Evolutionary conservation across 2,329 filamentous ascomycete genomes (phyloP), one percentile per base, ranked within the genome.

Genomic region (Xylariaceae sp.): DNA sequence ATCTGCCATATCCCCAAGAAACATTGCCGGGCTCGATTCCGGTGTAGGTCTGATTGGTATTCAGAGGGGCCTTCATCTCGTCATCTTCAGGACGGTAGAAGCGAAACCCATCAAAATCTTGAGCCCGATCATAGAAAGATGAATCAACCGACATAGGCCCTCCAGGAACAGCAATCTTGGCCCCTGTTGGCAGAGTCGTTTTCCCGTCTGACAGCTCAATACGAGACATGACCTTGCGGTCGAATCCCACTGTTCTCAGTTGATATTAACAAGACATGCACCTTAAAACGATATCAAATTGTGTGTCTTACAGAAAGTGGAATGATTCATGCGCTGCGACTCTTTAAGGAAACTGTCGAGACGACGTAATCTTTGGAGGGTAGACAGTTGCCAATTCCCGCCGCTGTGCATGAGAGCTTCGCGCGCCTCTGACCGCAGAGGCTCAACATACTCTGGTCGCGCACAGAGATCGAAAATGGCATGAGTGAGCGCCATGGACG

Each of bases 321-420:
- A 22, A 14, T 40, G 22, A n/a, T 42, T 34, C 6, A 49, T 5
- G 10, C 47, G 44, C n/a, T 42, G 40, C 12, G 47, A 49, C 36
- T 49, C 47, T 23, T 49, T 49, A 8, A 49, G 23, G 20, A 49
- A 49, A 23, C 43, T 47, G 40, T 49, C 44, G 10, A 49, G 36
- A n/a, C 35, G 40, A 23, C 32, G 39, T 4, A 49, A 39, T 23
- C 32, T 41, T 4, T 34, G 32, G 21, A 33, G n/a, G n/a, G n/a
- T n/a, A n/a, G n/a, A n/a, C n/a, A n/a, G n/a, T n/a, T n/a, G n/a
- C n/a, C n/a, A n/a, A n/a, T n/a, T n/a, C n/a, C n/a, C n/a, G n/a
- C n/a, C n/a, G n/a, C n/a, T n/a, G n/a, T n/a, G n/a, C n/a, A n/a
- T n/a, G n/a, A n/a, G n/a, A n/a, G n/a, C n/a, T n/a, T n/a, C n/a